Evolutionary conservation across 2,329 filamentous ascomycete species (phyloP), one percentile per base, ranked within the genome.

Genomic region (Fonsecaea monophora): DNA sequence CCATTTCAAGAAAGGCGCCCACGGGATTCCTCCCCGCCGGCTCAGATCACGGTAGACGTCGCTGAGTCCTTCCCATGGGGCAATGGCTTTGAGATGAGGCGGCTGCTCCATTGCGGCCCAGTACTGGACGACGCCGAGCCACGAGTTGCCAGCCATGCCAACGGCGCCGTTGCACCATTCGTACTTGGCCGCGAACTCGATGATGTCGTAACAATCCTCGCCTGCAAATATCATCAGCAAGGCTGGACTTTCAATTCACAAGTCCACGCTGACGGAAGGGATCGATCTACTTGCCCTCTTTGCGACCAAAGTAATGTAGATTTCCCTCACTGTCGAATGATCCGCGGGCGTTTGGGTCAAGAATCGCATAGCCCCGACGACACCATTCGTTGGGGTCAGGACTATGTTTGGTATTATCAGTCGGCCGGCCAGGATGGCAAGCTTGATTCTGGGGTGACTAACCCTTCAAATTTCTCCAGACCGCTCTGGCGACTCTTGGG

Each of bases 1-100:
- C 62, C 65, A 68, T 30, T 61, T 60, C 18, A 64, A 25, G 40
- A 67, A 67, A 1, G 65, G 61, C 6, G 61, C 53, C 61, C 60
- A 66, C 10, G 60, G 60, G 3, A 69, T 64, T 1, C 82, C 81
- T 13, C 82, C 82, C 2, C 82, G 77, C 35, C 75, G 76, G 67
- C 83, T 80, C 35, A 81, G 77, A 67, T 84, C 82, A 1, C 82
- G 78, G 65, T 82, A 84, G 3, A 83, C 68, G 66, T 85, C 83
- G 0, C 78, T 78, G 50, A 75, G 79, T 8, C 80, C 82, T 71
- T 85, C 83, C 82, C 81, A 83, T 45, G 76, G 84, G 0, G 81
- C 82, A 45, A 84, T 82, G 0, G 77, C 77, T n/a, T 76, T 76
- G 3, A 83, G 74, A 13, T 75, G 77, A 1, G 81, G 82, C 8